Evolutionary conservation across 352 stramenopile genomes (phyloP).

Genomic region (Pythium oligandrum): DNA sequence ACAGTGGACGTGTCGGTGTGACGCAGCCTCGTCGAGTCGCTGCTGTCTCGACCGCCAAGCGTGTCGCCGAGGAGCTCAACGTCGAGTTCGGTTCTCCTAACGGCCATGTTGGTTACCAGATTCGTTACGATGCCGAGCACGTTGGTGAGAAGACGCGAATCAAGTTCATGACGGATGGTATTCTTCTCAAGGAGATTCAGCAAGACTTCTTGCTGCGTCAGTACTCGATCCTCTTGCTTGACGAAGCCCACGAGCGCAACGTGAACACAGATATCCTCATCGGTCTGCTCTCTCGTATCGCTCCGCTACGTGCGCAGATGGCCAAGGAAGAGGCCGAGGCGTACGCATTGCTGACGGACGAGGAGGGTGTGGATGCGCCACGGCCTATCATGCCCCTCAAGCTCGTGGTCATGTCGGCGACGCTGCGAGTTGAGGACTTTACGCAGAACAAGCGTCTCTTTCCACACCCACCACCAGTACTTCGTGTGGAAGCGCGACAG

Average conservation of each 20-base stretch:
- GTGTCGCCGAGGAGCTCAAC: slow-evolving; percentile 97
- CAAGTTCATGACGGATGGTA: slow-evolving; percentile 99
- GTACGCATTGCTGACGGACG: slow-evolving; percentile 33
- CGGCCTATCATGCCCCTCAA: slow-evolving; percentile 76
- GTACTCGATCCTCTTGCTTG: slow-evolving; percentile 84
- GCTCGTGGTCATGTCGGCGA: slow-evolving; percentile 97
- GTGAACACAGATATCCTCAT: slow-evolving; percentile 97
- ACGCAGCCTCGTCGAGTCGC: slow-evolving; percentile 98
- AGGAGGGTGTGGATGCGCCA: slow-evolving; percentile 32
- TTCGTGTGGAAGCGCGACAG: slow-evolving; percentile 93
- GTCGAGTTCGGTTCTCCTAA: slow-evolving; percentile 55
- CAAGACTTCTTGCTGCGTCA: slow-evolving; percentile 72
- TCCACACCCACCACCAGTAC: slow-evolving; percentile 83
- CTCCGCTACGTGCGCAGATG: slow-evolving; percentile 91
- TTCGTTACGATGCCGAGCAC: slow-evolving; percentile 96
- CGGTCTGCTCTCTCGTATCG: slow-evolving; percentile 91
- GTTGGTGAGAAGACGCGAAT: slow-evolving; percentile 88
- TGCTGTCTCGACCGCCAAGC: slow-evolving; percentile 96
- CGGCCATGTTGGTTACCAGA: slow-evolving; percentile 95
- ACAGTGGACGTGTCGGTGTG: slow-evolving; percentile 88
- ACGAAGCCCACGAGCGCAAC: slow-evolving; percentile 97
- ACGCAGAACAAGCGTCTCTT: slow-evolving; percentile 94
- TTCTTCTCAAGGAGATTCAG: slow-evolving; percentile 97
- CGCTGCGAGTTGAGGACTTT: slow-evolving; percentile 96
- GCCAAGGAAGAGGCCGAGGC: slow-evolving; percentile 59